Evolutionary conservation across 1,139 yeast genomes (phyloP).

Genomic region (Kodamaea arcana): DNA sequence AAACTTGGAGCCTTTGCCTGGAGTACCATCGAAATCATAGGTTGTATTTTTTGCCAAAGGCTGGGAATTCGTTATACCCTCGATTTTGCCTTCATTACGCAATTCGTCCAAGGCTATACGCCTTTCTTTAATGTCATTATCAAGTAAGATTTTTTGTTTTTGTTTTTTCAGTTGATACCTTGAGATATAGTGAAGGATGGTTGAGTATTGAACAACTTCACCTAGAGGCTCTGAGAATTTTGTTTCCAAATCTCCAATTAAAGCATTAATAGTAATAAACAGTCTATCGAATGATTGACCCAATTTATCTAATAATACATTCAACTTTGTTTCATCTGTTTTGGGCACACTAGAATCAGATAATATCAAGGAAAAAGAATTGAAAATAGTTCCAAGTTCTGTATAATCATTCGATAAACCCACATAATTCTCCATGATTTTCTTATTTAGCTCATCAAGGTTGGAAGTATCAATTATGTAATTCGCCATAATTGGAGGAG

Average conservation of each 20-base stretch:
- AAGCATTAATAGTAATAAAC: constrained; percentile 59
- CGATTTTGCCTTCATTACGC: constrained; percentile 37
- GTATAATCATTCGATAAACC: constrained; percentile 66
- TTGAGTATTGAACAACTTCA: constrained; percentile 75
- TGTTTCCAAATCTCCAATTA: constrained; percentile 67
- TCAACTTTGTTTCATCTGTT: constrained; percentile 34
- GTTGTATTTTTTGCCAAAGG: constrained; percentile 25
- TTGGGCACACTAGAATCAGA: constrained; percentile 25
- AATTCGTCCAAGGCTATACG: constrained; percentile 40
- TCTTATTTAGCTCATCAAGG: constrained; percentile 64
- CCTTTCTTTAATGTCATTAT: constrained; percentile 48
- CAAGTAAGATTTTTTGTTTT: constrained; percentile 60
- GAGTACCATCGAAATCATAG: constrained; percentile 24
- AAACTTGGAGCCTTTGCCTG: constrained; percentile 8
- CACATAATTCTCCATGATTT: constrained; percentile 56
- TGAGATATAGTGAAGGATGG: constrained; percentile 60
- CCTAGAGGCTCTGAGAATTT: constrained; percentile 80
- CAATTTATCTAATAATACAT: constrained; percentile 52
- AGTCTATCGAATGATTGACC: constrained; percentile 81
- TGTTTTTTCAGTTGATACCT: constrained; percentile 68
- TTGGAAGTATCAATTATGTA: constrained; percentile 35
- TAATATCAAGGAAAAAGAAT: constrained; percentile 69
- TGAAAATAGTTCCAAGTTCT: constrained; percentile 68
- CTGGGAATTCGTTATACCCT: constrained; percentile 21
- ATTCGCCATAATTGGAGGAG: background rate